Conservation (phyloP, 192 early-diverging fungal species). For the Oehlia diaphana region DNA sequence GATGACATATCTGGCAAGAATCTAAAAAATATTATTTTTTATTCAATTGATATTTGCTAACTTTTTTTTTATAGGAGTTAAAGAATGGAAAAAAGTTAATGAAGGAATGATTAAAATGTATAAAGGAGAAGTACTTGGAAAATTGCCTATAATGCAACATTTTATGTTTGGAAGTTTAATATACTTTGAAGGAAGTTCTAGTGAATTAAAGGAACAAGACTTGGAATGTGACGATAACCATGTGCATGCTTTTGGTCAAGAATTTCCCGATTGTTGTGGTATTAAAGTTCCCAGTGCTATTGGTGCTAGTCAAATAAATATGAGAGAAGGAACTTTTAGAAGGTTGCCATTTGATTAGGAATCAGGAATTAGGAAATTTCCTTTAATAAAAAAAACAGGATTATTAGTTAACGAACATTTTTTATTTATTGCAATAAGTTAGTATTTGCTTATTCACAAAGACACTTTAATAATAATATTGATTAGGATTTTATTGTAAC, state of each 20-base stretch:
- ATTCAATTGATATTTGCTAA: background rate
- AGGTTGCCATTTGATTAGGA: slow-evolving; percentile 45
- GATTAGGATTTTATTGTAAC: background rate
- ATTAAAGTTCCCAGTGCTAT: slow-evolving; percentile 82
- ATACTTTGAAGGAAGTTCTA: slow-evolving; percentile 63
- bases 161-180: slow-evolving; percentile 91
- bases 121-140: slow-evolving; percentile 86
- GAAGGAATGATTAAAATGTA: slow-evolving; percentile 96
- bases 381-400: too few relatives aligned
- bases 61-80: slow-evolving; percentile 45
- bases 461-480: background rate
- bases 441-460: too few relatives aligned
- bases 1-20: slow-evolving; percentile 83
- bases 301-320: slow-evolving; percentile 53
- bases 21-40: background rate
- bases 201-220: slow-evolving; percentile 36
- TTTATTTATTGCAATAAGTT: too few relatives aligned
- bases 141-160: slow-evolving; percentile 99
- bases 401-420: too few relatives aligned
- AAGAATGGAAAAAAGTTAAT: slow-evolving; percentile 91
- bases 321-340: slow-evolving; percentile 30
- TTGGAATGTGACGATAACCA: slow-evolving; percentile 61
- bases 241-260: slow-evolving; percentile 74
- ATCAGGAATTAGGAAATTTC: background rate
- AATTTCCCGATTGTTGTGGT: slow-evolving; percentile 76